A percentile compares a stretch with the other conserved stretches of the same genome.
Conservation (phyloP, 129 eudicot species). For the Tagetes patula region DNA sequence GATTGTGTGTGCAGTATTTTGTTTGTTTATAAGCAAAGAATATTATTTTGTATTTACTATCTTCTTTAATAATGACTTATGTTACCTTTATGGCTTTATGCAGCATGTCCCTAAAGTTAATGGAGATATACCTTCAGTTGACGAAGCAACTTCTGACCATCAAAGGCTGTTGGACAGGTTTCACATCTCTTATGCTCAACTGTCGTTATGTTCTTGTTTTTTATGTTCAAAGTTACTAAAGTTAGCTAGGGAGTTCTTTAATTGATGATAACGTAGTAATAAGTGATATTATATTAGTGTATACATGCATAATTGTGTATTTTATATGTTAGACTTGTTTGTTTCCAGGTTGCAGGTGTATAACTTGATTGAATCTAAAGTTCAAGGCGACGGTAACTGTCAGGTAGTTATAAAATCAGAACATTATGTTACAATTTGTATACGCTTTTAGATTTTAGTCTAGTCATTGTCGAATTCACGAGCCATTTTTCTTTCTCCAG, state of each 20-base stretch:
- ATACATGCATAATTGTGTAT: conserved; percentile 13
- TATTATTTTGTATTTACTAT: background rate
- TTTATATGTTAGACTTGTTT: conserved; percentile 22
- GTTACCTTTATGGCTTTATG: conserved; percentile 20
- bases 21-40: background rate
- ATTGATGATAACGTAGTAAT: background rate
- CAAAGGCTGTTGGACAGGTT: conserved; percentile 91
- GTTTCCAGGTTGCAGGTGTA: conserved; percentile 70
- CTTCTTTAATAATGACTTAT: background rate
- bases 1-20: background rate
- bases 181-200: background rate
- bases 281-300: background rate
- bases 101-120: conserved; percentile 93
- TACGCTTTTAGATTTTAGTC: background rate
- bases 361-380: conserved; percentile 79
- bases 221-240: background rate
- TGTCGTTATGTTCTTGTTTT: background rate
- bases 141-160: conserved; percentile 94
- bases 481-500: conserved; percentile 36
- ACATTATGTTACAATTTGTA: background rate
- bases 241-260: background rate
- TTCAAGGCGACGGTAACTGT: conserved; percentile 94
- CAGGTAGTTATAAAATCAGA: conserved; percentile 49
- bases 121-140: conserved; percentile 93
- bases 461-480: background rate